These are phyloP conservation scores for Alliaria petiolata DNA, from an alignment of 345 rosid genomes.

Conservation along the genomic window DNA sequence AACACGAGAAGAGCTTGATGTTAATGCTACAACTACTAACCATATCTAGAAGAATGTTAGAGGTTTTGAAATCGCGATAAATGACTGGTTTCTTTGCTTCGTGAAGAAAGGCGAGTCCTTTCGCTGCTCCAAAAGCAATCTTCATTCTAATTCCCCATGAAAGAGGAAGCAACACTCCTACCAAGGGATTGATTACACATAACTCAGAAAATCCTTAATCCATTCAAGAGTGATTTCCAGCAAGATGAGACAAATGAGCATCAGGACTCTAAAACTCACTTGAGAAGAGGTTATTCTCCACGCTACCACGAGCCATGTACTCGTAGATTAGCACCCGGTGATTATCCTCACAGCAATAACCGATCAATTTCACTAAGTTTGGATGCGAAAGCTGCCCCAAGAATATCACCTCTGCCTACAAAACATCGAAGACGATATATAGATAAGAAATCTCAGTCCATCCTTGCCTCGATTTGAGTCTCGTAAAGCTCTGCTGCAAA, in stretches of 20 bases:
- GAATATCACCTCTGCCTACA: slow-evolving; percentile 95
- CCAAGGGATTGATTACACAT: slow-evolving; percentile 9
- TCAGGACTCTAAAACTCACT: slow-evolving; percentile 45
- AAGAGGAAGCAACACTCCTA: slow-evolving; percentile 91
- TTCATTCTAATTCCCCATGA: slow-evolving; percentile 89
- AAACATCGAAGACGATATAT: slow-evolving; percentile 8
- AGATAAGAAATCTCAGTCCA: background rate
- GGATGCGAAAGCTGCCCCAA: slow-evolving; percentile 97
- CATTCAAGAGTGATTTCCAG: background rate
- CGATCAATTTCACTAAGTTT: slow-evolving; percentile 84
- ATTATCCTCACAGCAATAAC: slow-evolving; percentile 89
- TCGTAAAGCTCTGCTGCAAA: background rate
- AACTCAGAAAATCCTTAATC: background rate
- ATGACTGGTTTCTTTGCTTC: slow-evolving; percentile 96
- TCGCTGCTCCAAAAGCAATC: slow-evolving; percentile 92
- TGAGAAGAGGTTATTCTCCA: slow-evolving; percentile 82
- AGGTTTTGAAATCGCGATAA: slow-evolving; percentile 94
- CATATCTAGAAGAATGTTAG: slow-evolving; percentile 82
- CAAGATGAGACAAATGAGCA: background rate
- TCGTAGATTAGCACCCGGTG: slow-evolving; percentile 84
- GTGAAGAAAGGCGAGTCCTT: slow-evolving; percentile 95
- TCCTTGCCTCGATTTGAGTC: background rate
- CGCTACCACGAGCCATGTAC: slow-evolving; percentile 94
- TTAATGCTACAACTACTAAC: slow-evolving; percentile 29
- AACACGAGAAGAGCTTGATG: slow-evolving; percentile 1